Evolutionary conservation across 2,329 filamentous ascomycete species (phyloP), one percentile per base, ranked within the genome.

Genomic region (Nemania sp.): DNA sequence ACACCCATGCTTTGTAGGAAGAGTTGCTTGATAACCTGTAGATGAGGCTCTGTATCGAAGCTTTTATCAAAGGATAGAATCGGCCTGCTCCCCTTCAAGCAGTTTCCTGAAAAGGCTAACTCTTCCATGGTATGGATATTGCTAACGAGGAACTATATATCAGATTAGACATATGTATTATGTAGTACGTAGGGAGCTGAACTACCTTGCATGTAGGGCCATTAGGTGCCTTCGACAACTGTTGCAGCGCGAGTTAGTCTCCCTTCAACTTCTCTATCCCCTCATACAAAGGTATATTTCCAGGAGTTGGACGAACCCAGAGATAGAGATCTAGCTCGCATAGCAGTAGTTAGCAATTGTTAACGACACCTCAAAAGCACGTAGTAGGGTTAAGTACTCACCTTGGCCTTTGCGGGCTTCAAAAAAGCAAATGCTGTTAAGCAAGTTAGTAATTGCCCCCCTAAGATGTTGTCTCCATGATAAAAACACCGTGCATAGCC

Each of bases 101-200:
- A 98, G 84, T 99, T 99, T 62, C 96, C 96, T 18, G 94, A 94
- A 80, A 99, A 98, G 77, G 97, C 93, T 41, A 99, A 86, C 80
- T 99, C 96, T 52, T 74, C 70, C 71, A 75, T 77, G 6, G 71
- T 76, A 55, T 74, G 73, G n/a, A 77, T 71, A 76, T 94, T 94
- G 79, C 96, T 93, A 59, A 93, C 85, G 77, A 96, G 92, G 80
- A 96, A 87, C 77, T 88, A 49, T 52, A 69, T 20, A 18, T 55
- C 13, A 41, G 20, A 26, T 70, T 62, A 64, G 62, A 56, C 22
- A 56, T 5, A n/a, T 24, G 20, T 11, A 29, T 4, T 18, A 38
- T 5, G 49, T 18, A 6, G n/a, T n/a, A 13, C 5, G 18, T 5
- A n/a, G 24, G 26, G n/a, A 26, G 15, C 11, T 29, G 13, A 55